Evolutionary conservation across 2,329 filamentous ascomycete genomes (phyloP).

Genomic region (Alternaria viburni): DNA sequence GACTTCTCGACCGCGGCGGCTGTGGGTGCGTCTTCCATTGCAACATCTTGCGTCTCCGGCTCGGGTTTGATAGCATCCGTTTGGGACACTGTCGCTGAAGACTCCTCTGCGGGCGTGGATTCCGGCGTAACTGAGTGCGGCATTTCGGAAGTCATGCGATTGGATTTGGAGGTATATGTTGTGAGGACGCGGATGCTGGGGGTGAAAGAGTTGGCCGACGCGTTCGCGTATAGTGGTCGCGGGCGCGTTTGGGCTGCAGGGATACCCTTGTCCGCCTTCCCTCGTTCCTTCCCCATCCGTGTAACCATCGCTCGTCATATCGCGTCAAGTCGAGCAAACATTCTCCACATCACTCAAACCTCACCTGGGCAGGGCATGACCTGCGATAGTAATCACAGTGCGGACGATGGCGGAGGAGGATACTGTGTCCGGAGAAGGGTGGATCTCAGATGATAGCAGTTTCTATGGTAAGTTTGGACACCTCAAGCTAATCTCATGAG

Average conservation of each 20-base stretch:
- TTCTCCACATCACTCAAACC: not conserved
- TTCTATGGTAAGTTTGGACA: conserved; percentile 50
- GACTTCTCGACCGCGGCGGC: conserved; percentile 36
- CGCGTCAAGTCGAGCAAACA: conserved; percentile 2
- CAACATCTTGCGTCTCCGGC: conserved; percentile 35
- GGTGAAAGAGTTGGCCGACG: conserved; percentile 17
- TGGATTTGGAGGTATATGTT: conserved; percentile 1
- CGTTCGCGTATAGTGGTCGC: conserved; percentile 20
- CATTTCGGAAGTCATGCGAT: conserved; percentile 41
- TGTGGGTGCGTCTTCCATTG: conserved; percentile 40
- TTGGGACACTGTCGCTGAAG: conserved; percentile 48
- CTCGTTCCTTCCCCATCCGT: conserved; percentile 16
- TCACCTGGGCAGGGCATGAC: conserved; percentile 6
- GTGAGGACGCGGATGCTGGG: conserved; percentile 2
- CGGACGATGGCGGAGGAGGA: conserved; percentile 33
- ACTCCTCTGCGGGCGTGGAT: conserved; percentile 48
- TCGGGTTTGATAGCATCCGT: conserved; percentile 38
- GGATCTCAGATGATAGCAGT: conserved; percentile 53
- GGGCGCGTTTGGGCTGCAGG: conserved; percentile 30
- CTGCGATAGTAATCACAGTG: not conserved
- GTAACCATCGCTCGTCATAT: conserved; percentile 17
- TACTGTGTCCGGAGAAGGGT: conserved; percentile 39
- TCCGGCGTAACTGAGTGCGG: conserved; percentile 55
- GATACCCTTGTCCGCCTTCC: conserved; percentile 10
- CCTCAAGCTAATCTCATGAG: not conserved